Conservation (phyloP, 2,329 filamentous ascomycete species). For the Ceratocystiopsis minuta region DNA sequence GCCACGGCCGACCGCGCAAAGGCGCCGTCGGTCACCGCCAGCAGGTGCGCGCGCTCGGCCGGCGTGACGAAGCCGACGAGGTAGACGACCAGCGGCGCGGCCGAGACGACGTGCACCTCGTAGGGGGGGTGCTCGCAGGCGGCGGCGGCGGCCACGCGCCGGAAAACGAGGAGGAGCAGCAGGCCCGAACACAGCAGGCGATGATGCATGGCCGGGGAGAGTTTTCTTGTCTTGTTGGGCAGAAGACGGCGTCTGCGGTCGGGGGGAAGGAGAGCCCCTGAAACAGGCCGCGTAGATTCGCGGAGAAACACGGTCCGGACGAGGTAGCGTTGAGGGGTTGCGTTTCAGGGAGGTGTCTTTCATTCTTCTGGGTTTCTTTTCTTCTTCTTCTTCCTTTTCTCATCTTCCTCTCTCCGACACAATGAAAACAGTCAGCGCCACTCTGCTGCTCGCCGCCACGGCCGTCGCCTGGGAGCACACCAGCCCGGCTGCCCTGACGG, state of each 20-base stretch:
- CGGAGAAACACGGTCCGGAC: too few species aligned
- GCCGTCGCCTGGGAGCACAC: slow-evolving; percentile 11
- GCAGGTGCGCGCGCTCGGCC: slow-evolving; percentile 23
- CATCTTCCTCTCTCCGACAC: too few species aligned
- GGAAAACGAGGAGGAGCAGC: too few species aligned
- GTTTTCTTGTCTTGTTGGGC: too few species aligned
- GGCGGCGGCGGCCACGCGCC: neutral
- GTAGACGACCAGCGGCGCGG: slow-evolving; percentile 31
- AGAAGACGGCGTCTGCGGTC: too few species aligned
- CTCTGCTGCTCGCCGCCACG: neutral
- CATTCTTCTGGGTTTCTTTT: neutral
- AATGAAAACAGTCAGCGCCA: neutral
- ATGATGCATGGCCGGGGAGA: too few species aligned
- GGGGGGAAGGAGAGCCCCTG: too few species aligned
- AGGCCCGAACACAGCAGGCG: too few species aligned
- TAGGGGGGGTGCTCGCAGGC: slow-evolving; percentile 16
- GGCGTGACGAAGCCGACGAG: slow-evolving; percentile 26
- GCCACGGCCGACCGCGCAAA: slow-evolving; percentile 27
- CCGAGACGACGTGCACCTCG: slow-evolving; percentile 25
- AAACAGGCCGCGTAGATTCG: too few species aligned
- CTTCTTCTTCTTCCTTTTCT: neutral
- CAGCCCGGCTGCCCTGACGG: slow-evolving; percentile 1
- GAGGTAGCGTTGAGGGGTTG: too few species aligned
- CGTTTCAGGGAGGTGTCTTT: neutral
- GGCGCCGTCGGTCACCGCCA: slow-evolving; percentile 23